These are phyloP conservation scores for Ustilago nuda DNA, from an alignment of 1,284 basidiomycete species.

Conservation along the genomic window DNA sequence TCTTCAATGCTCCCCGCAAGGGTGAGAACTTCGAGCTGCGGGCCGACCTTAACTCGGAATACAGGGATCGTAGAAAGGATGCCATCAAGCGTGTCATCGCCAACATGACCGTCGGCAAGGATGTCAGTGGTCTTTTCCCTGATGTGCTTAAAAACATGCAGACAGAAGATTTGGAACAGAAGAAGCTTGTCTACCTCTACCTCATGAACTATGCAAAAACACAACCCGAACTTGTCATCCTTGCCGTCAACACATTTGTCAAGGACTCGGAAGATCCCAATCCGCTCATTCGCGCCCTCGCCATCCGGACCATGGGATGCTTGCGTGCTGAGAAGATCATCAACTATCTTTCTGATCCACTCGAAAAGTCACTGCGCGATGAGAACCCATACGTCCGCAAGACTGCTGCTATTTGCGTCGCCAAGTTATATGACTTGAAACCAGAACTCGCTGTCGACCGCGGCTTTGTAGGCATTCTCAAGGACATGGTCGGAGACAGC, in stretches of 20 bases:
- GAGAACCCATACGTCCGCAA: constrained; percentile 90
- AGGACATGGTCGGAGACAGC: constrained; percentile 87
- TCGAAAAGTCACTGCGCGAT: constrained; percentile 89
- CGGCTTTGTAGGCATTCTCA: constrained; percentile 88
- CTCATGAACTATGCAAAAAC: constrained; percentile 99
- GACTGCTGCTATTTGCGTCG: constrained; percentile 92
- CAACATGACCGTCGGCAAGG: constrained; percentile 95
- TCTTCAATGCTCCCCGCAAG: constrained; percentile 69
- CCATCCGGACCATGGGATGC: constrained; percentile 98
- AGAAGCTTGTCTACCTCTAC: constrained; percentile 97
- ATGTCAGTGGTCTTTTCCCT: constrained; percentile 89
- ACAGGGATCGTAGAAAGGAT: constrained; percentile 94
- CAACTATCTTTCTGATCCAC: constrained; percentile 93
- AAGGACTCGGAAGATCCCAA: constrained; percentile 94
- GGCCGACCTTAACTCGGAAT: constrained; percentile 84
- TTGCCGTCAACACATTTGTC: constrained; percentile 98
- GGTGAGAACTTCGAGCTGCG: constrained; percentile 67
- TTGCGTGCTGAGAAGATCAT: constrained; percentile 98
- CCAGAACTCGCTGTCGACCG: constrained; percentile 94
- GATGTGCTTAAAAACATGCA: constrained; percentile 99
- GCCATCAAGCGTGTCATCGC: constrained; percentile 87
- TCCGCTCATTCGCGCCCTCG: constrained; percentile 92
- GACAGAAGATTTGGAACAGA: constrained; percentile 91
- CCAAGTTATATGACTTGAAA: constrained; percentile 96
- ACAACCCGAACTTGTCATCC: constrained; percentile 95